Evolutionary conservation across 345 rosid genomes (phyloP), one percentile per base, ranked within the genome.

Genomic region (Hirschfeldia incana): DNA sequence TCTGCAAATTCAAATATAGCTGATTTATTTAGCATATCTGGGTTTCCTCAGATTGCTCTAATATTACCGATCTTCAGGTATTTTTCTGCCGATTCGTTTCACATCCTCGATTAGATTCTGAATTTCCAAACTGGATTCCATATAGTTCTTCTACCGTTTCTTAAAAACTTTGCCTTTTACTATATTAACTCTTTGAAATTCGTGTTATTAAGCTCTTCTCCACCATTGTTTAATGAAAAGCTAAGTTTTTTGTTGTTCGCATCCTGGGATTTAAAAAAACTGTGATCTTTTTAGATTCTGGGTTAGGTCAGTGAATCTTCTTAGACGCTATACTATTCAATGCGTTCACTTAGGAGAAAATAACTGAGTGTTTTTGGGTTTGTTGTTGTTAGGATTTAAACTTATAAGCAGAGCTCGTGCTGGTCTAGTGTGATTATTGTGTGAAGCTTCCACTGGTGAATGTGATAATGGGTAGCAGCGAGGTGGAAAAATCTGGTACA

Each of bases 391-490:
- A 21, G 21, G 21, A 8, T 34, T 34, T 34, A 34, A 34, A 34
- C 37, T 34, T 34, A 34, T 34, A 34, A 34, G 37, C 37, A 34
- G 37, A 1, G 37, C 37, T 34, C 37, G 8, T 34, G 5, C 1
- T 34, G 7, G 37, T 34, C 37, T 34, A 34, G 37, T 34, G 37
- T n/a, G n/a, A n/a, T n/a, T n/a, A n/a, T n/a, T n/a, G n/a, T n/a
- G n/a, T 34, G 37, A 5, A 5, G 21, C 21, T 21, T 21, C 21
- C 21, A 21, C 21, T 44, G 26, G 28, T 60, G 70, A 66, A 70
- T 81, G 78, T 76, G 79, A 73, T 37, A 65, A 94, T 92, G 98
- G 93, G 86, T 59, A 86, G 97, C 72, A 81, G 88, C 62, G 97
- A 92, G 84, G 81, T 75, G 81, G 90, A 88, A 59, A 92, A 94